A percentile compares a stretch with the other conserved stretches of the same genome.
These are phyloP conservation scores for Pseudonitzschia multistriata DNA, from an alignment of 108 stramenopile genomes.

Conservation along the genomic window DNA sequence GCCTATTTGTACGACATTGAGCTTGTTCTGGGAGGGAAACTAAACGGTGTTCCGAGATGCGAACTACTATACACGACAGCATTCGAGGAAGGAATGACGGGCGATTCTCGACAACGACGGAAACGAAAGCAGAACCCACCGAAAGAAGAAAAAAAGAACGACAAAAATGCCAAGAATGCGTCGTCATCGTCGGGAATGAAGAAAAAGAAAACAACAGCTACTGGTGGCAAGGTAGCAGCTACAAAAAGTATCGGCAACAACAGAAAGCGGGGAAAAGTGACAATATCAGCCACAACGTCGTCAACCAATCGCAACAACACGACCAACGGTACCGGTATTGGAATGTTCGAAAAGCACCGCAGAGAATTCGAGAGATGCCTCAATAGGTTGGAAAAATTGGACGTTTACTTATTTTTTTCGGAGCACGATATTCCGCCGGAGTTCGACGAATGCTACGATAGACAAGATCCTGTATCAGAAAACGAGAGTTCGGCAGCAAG, in stretches of 20 bases:
- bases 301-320: constrained; percentile 8
- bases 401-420: constrained; percentile 66
- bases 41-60: constrained; percentile 33
- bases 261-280: constrained; percentile 9
- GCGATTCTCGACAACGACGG: constrained; percentile 29
- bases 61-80: constrained; percentile 65
- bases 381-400: constrained; percentile 65
- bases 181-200: neutral
- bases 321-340: constrained; percentile 27
- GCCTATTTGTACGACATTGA: constrained; percentile 42
- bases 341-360: constrained; percentile 63
- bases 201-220: neutral
- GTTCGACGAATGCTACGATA: constrained; percentile 55
- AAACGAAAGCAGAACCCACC: constrained; percentile 34
- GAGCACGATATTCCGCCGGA: constrained; percentile 58
- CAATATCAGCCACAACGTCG: constrained; percentile 16
- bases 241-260: neutral
- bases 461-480: neutral
- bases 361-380: constrained; percentile 73
- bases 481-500: neutral
- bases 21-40: constrained; percentile 54
- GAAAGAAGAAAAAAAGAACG: neutral
- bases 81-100: constrained; percentile 55
- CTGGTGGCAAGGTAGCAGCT: neutral
- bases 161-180: neutral